Conservation (phyloP, 148 eudicot species). For the Drosera capensis region DNA sequence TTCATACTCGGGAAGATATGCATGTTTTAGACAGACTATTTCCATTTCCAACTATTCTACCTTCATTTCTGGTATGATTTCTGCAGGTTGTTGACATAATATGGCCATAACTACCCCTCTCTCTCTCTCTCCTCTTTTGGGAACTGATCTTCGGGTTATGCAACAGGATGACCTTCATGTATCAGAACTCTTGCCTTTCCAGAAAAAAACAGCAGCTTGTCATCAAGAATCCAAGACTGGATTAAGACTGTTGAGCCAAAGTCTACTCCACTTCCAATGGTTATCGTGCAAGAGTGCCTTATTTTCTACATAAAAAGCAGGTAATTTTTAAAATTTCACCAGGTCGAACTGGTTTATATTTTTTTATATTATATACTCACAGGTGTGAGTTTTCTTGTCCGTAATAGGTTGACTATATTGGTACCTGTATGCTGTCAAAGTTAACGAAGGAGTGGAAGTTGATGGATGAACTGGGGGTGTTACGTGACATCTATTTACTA, state of each 20-base stretch:
- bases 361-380: background rate
- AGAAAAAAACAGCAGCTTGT: constrained; percentile 73
- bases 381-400: constrained; percentile 2
- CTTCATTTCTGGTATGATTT: constrained; percentile 50
- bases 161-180: constrained; percentile 59
- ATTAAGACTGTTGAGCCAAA: constrained; percentile 51
- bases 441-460: constrained; percentile 82
- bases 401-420: constrained; percentile 72
- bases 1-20: constrained; percentile 35
- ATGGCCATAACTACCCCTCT: background rate
- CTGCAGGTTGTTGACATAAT: background rate
- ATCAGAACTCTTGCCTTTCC: constrained; percentile 77
- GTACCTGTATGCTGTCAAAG: constrained; percentile 70
- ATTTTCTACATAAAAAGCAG: constrained; percentile 74
- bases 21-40: constrained; percentile 39
- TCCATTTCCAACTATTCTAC: constrained; percentile 87
- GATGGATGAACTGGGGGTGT: constrained; percentile 83
- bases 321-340: constrained; percentile 9
- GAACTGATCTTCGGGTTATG: constrained; percentile 11
- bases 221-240: constrained; percentile 70
- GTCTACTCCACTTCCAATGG: constrained; percentile 55
- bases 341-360: background rate
- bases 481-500: constrained; percentile 81
- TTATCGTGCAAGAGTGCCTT: constrained; percentile 83
- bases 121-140: constrained; percentile 3